Evolutionary conservation across 345 rosid genomes (phyloP).

Genomic region (Gossypium sturtianum): DNA sequence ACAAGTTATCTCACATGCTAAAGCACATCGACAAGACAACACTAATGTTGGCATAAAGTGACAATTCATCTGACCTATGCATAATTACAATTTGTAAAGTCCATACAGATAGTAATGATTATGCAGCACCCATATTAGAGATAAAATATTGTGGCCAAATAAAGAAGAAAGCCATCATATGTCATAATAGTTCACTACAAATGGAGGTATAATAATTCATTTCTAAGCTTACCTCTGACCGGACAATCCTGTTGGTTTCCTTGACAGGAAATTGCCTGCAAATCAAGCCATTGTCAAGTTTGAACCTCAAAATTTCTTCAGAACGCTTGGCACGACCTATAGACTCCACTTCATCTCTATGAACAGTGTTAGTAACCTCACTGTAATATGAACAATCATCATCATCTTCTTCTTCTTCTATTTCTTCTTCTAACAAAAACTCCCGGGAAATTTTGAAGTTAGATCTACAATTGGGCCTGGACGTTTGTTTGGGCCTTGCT

Average conservation of each 20-base stretch:
- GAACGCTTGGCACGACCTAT: slow-evolving; percentile 44
- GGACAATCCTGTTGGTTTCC: slow-evolving; percentile 73
- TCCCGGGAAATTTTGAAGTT: slow-evolving; percentile 44
- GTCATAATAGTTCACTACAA: not conserved
- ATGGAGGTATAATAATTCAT: not conserved
- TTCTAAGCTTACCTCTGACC: slow-evolving; percentile 58
- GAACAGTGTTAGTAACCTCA: slow-evolving; percentile 43
- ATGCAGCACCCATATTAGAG: not conserved
- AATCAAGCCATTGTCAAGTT: slow-evolving; percentile 61
- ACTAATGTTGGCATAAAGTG: not conserved
- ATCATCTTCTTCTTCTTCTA: slow-evolving; percentile 41
- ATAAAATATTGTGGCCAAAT: not conserved
- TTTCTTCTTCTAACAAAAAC: slow-evolving; percentile 50
- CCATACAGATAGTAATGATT: not conserved
- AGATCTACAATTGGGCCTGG: slow-evolving; percentile 28
- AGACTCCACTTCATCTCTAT: slow-evolving; percentile 47
- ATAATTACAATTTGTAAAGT: not conserved
- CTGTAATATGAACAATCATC: slow-evolving; percentile 45
- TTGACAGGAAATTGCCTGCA: slow-evolving; percentile 90
- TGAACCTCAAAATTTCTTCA: slow-evolving; percentile 69
- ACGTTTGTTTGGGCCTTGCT: slow-evolving; percentile 30
- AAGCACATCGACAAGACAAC: not conserved
- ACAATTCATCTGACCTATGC: not conserved
- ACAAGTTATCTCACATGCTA: not conserved
- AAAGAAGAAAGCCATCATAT: not conserved